Evolutionary conservation across 352 stramenopile species (phyloP).

Genomic region (Pythium myriotylum): DNA sequence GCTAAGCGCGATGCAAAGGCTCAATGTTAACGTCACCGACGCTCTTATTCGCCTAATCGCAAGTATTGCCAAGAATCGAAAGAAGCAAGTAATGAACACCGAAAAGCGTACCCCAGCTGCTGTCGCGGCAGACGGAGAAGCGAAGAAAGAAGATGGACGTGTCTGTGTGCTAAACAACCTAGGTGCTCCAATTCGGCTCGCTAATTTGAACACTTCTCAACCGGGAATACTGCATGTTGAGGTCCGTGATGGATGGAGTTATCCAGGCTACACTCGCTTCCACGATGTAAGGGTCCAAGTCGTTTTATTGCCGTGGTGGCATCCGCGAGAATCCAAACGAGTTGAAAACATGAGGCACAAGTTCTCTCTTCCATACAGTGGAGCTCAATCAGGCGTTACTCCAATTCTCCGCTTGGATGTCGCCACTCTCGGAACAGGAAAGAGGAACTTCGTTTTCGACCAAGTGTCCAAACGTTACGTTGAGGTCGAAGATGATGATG

Average conservation of each 20-base stretch:
- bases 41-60: slow-evolving; percentile 79
- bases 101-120: slow-evolving; percentile 77
- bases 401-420: slow-evolving; percentile 84
- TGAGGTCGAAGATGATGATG: slow-evolving; percentile 75
- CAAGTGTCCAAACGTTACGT: slow-evolving; percentile 86
- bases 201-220: slow-evolving; percentile 87
- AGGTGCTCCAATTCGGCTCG: slow-evolving; percentile 84
- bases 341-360: slow-evolving; percentile 81
- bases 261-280: slow-evolving; percentile 79
- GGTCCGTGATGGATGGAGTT: slow-evolving; percentile 85
- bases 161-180: slow-evolving; percentile 90
- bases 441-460: slow-evolving; percentile 86
- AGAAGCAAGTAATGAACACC: slow-evolving; percentile 70
- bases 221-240: slow-evolving; percentile 81
- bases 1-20: slow-evolving; percentile 79
- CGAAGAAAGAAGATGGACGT: slow-evolving; percentile 82
- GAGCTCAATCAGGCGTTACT: slow-evolving; percentile 84
- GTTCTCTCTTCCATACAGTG: slow-evolving; percentile 82
- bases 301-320: slow-evolving; percentile 86
- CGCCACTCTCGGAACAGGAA: slow-evolving; percentile 63
- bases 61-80: slow-evolving; percentile 76
- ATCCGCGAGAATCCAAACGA: slow-evolving; percentile 67
- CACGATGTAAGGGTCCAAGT: slow-evolving; percentile 86
- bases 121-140: slow-evolving; percentile 76
- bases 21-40: slow-evolving; percentile 89